These are phyloP conservation scores for Lenzites betulinus DNA, from an alignment of 768 basidiomycete species.

Conservation along the genomic window DNA sequence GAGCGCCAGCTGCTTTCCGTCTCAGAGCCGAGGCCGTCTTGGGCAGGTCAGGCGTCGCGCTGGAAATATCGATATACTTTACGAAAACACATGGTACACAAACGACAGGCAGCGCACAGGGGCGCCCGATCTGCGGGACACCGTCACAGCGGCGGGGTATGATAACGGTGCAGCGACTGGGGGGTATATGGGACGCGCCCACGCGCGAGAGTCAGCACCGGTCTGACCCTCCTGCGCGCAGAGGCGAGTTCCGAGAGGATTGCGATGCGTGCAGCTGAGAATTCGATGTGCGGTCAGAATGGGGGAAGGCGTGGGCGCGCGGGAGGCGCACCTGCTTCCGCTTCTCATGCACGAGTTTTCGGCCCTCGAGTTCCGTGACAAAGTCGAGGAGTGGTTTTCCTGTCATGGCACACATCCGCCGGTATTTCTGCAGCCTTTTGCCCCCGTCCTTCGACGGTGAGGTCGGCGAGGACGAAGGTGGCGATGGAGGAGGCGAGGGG, in stretches of 20 bases:
- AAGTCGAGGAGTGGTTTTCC: conserved; percentile 20
- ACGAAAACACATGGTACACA: neutral
- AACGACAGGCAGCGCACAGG: neutral
- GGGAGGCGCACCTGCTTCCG: conserved; percentile 4
- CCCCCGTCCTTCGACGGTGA: neutral
- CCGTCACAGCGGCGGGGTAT: conserved; percentile 2
- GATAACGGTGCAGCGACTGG: neutral
- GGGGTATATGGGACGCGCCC: neutral
- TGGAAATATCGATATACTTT: neutral
- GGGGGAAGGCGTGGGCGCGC: neutral
- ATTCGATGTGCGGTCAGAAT: neutral
- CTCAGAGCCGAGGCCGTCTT: neutral
- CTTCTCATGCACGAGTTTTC: conserved; percentile 7
- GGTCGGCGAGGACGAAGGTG: neutral
- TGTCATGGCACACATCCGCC: conserved; percentile 13
- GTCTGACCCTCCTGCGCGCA: conserved; percentile 6
- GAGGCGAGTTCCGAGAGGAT: conserved; percentile 16
- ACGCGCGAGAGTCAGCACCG: neutral
- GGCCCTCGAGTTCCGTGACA: conserved; percentile 17
- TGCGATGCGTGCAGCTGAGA: conserved; percentile 15
- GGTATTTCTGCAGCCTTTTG: conserved; percentile 14
- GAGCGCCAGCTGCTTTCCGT: neutral
- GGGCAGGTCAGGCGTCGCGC: neutral
- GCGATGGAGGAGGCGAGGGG: neutral
- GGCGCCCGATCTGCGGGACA: neutral